Evolutionary conservation across 163 green algal genomes (phyloP).

Genomic region (Chlorella variabilis): DNA sequence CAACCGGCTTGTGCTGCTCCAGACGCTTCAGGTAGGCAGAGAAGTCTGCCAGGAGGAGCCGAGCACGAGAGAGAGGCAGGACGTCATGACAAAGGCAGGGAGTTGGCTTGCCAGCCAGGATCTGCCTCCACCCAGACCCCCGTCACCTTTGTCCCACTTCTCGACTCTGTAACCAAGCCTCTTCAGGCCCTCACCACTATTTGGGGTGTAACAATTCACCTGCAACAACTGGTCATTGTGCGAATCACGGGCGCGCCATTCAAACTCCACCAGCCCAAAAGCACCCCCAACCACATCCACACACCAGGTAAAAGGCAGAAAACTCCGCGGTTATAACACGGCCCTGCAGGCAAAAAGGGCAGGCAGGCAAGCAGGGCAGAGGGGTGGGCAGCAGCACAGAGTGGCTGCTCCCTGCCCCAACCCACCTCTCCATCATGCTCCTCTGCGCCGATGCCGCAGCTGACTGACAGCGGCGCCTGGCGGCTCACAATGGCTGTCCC

Average conservation of each 20-base stretch:
- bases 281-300: background rate
- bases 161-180: constrained; percentile 78
- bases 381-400: constrained; percentile 1
- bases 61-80: no score
- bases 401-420: constrained; percentile 15
- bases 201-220: constrained; percentile 81
- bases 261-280: background rate
- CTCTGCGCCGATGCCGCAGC: constrained; percentile 51
- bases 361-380: background rate
- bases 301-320: constrained; percentile 55
- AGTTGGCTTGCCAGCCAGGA: no score
- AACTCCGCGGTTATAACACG: constrained; percentile 60
- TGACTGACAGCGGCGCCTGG: constrained; percentile 44
- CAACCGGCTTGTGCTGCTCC: constrained; percentile 46
- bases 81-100: no score
- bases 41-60: constrained; percentile 20
- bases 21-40: constrained; percentile 63
- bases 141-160: constrained; percentile 63
- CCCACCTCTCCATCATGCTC: constrained; percentile 80
- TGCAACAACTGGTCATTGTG: constrained; percentile 41
- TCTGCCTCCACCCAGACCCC: no score
- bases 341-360: constrained; percentile 21
- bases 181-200: constrained; percentile 73
- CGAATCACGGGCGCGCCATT: no score
- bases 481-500: constrained; percentile 49